Conservation (phyloP, 345 rosid genomes). For the Rubroshorea leprosula region DNA sequence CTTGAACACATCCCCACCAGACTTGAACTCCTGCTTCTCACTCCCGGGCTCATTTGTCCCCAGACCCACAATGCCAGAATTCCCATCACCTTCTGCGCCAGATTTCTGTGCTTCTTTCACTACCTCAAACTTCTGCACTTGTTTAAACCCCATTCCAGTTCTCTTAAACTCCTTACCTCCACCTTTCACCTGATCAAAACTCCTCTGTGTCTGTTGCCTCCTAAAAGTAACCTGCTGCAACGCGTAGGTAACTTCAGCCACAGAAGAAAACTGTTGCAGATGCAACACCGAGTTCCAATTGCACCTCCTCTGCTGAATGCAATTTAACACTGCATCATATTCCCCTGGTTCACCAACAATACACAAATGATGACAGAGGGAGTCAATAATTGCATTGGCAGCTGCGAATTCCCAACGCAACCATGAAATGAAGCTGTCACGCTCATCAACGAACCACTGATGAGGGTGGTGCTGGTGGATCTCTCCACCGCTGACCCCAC, state of each 20-base stretch:
- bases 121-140: conserved; percentile 33
- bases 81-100: conserved; percentile 31
- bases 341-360: conserved; percentile 66
- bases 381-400: conserved; percentile 82
- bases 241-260: conserved; percentile 48
- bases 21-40: too few relatives aligned
- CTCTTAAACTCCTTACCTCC: conserved; percentile 58
- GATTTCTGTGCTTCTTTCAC: conserved; percentile 37
- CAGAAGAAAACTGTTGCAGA: conserved; percentile 78
- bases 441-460: conserved; percentile 63
- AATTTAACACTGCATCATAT: conserved; percentile 47
- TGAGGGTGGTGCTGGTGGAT: conserved; percentile 36
- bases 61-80: conserved; percentile 10
- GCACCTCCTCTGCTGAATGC: conserved; percentile 70
- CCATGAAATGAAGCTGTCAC: conserved; percentile 85
- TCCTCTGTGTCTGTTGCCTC: conserved; percentile 48
- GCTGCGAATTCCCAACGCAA: conserved; percentile 87
- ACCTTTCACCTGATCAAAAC: conserved; percentile 47
- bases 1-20: too few relatives aligned
- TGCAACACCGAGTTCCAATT: conserved; percentile 69
- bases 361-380: conserved; percentile 61
- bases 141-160: conserved; percentile 39
- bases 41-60: too few relatives aligned
- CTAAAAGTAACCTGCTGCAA: conserved; percentile 65
- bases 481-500: conserved; percentile 26